phyloP scores from a whole-genome alignment of 441 rosid species.

The Erodium moschatum region DNA sequence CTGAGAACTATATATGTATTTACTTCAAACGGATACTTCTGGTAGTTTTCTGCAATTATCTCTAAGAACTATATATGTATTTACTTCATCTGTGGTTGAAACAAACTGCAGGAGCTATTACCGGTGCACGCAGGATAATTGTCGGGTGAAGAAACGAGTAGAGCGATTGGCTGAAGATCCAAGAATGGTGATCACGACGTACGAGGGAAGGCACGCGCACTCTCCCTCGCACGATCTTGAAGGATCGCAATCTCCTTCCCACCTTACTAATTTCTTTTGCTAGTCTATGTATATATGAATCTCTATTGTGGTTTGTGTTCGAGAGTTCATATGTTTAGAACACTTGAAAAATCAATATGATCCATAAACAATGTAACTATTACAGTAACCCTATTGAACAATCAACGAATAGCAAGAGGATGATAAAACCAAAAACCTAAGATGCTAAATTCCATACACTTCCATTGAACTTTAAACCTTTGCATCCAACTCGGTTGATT shows the following conservation, averaged over 20 bases:
- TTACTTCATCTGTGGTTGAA: too few species aligned
- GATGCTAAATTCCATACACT: background rate
- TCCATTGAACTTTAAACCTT: background rate
- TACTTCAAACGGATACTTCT: too few species aligned
- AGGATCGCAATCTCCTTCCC: constrained; percentile 33
- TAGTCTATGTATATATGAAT: too few species aligned
- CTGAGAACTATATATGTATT: too few species aligned
- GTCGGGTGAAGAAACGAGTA: constrained; percentile 87
- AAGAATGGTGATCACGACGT: constrained; percentile 93
- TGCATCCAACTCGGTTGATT: constrained; percentile 1
- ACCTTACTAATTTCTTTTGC: constrained; percentile 65
- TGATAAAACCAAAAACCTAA: background rate
- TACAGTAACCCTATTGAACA: too few species aligned
- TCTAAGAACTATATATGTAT: too few species aligned
- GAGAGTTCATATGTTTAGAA: too few species aligned
- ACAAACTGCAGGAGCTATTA: constrained; percentile 67
- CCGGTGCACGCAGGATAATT: constrained; percentile 80
- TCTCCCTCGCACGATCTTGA: constrained; percentile 74
- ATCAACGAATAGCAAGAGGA: too few species aligned
- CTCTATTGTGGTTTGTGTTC: too few species aligned
- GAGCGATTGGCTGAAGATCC: constrained; percentile 96
- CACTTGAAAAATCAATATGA: too few species aligned
- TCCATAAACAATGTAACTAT: too few species aligned
- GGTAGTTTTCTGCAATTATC: too few species aligned
- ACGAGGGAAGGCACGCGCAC: constrained; percentile 86